phyloP scores from a whole-genome alignment of 495 filamentous ascomycete species.

The Penicillium goetzii region DNA sequence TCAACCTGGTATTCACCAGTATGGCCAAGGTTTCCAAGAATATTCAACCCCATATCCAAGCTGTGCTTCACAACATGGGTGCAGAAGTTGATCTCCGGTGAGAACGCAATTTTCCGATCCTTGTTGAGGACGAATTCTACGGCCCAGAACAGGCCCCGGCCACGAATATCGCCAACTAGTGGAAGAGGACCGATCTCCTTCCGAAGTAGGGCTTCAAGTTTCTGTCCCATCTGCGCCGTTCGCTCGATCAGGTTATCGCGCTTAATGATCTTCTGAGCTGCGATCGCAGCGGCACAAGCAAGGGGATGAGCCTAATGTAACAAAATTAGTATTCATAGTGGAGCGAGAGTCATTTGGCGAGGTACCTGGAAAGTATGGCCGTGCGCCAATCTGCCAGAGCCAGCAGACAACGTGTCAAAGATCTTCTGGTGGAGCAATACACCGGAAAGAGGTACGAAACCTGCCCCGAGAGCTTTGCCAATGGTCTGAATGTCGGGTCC shows the following conservation, averaged over 20 bases:
- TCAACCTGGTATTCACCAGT: no score
- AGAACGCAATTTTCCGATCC: no score
- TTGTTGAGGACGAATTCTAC: slow-evolving; percentile 55
- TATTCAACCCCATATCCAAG: no score
- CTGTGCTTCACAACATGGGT: no score
- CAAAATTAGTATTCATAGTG: no score
- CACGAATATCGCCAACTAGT: slow-evolving; percentile 67
- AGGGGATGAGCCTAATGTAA: slow-evolving; percentile 52
- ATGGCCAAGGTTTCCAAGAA: no score
- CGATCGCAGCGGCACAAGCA: slow-evolving; percentile 61
- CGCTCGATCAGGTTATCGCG: slow-evolving; percentile 48
- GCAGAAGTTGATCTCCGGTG: no score
- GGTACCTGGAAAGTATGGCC: slow-evolving; percentile 53
- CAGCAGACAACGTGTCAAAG: slow-evolving; percentile 35
- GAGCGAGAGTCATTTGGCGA: no score
- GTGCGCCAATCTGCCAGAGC: slow-evolving; percentile 52
- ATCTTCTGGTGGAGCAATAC: slow-evolving; percentile 40
- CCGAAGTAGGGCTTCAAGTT: slow-evolving; percentile 51
- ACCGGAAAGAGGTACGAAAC: slow-evolving; percentile 45
- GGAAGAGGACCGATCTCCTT: slow-evolving; percentile 50
- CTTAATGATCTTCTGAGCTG: slow-evolving; percentile 61
- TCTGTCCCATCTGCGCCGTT: neutral
- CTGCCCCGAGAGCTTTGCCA: slow-evolving; percentile 46
- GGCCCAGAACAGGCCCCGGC: slow-evolving; percentile 65
- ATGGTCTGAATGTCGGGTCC: slow-evolving; percentile 47